Evolutionary conservation across 106 monocot species (phyloP).

Genomic region (Iris macrosiphon): DNA sequence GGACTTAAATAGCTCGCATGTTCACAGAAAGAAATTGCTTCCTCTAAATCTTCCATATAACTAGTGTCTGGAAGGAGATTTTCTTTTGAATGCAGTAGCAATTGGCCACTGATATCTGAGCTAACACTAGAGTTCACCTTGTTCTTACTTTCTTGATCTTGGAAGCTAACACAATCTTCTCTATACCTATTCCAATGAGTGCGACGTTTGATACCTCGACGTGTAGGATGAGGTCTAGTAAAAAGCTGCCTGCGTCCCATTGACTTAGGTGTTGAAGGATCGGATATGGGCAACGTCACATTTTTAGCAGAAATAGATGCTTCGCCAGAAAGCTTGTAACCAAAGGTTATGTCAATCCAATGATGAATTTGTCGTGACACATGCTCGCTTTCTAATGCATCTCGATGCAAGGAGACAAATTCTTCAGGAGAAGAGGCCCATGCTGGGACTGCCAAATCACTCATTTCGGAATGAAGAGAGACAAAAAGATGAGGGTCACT

Average conservation of each 20-base stretch:
- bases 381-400: slow-evolving; percentile 79
- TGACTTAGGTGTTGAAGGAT: slow-evolving; percentile 61
- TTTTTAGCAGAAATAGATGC: slow-evolving; percentile 81
- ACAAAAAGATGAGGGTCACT: slow-evolving; percentile 71
- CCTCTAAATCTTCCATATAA: slow-evolving; percentile 69
- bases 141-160: slow-evolving; percentile 9
- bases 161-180: slow-evolving; percentile 10
- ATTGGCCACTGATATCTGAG: slow-evolving; percentile 7
- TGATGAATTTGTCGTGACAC: slow-evolving; percentile 84
- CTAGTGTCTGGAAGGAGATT: slow-evolving; percentile 21
- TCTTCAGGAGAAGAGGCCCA: slow-evolving; percentile 86
- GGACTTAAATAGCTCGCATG: slow-evolving; percentile 47
- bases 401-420: slow-evolving; percentile 77
- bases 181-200: slow-evolving; percentile 5
- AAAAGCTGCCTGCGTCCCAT: slow-evolving; percentile 79
- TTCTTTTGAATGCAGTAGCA: slow-evolving; percentile 3
- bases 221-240: slow-evolving; percentile 71
- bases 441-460: slow-evolving; percentile 74
- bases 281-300: slow-evolving; percentile 77
- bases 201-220: slow-evolving; percentile 18
- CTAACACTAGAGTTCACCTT: not conserved
- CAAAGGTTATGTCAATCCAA: slow-evolving; percentile 99
- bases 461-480: slow-evolving; percentile 91
- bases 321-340: slow-evolving; percentile 84
- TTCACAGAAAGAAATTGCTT: slow-evolving; percentile 59